Percentiles rank a stretch among this genome's conserved stretches.
These are phyloP conservation scores for Torulaspora microellipsoides DNA, from an alignment of 805 yeast species.

Conservation along the genomic window DNA sequence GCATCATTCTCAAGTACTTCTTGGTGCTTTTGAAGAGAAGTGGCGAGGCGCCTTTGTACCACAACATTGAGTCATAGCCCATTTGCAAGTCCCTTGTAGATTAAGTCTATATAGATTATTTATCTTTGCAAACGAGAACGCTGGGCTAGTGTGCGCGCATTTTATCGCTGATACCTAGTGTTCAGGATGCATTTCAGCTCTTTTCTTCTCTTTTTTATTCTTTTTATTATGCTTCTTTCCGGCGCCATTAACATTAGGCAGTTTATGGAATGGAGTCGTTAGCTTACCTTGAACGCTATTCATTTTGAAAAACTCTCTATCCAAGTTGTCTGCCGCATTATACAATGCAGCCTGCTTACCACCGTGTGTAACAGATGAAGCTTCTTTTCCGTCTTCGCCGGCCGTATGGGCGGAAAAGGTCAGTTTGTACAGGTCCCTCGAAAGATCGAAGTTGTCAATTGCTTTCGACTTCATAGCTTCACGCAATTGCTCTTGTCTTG, in stretches of 20 bases:
- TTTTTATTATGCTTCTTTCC: conserved; percentile 69
- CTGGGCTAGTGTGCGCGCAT: too few species aligned
- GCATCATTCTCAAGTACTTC: too few species aligned
- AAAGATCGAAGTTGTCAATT: conserved; percentile 56
- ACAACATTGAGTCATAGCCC: too few species aligned
- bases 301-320: conserved; percentile 78
- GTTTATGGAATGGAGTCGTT: conserved; percentile 69
- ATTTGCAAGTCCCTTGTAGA: too few species aligned
- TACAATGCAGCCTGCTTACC: conserved; percentile 77
- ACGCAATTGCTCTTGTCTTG: conserved; percentile 66
- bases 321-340: conserved; percentile 78
- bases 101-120: too few species aligned
- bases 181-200: conserved; percentile 28
- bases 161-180: not conserved
- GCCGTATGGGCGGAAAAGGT: conserved; percentile 78
- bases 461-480: conserved; percentile 57
- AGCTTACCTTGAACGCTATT: conserved; percentile 57
- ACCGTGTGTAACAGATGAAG: conserved; percentile 62
- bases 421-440: conserved; percentile 63
- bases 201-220: conserved; percentile 61
- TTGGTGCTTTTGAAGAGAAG: too few species aligned
- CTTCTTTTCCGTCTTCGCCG: conserved; percentile 40
- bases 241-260: conserved; percentile 28
- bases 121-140: too few species aligned
- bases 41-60: too few species aligned